A percentile compares a stretch with the other conserved stretches of the same genome.
These are phyloP conservation scores for Linderniella brevidens DNA, from an alignment of 257 asterid species.

Conservation along the genomic window DNA sequence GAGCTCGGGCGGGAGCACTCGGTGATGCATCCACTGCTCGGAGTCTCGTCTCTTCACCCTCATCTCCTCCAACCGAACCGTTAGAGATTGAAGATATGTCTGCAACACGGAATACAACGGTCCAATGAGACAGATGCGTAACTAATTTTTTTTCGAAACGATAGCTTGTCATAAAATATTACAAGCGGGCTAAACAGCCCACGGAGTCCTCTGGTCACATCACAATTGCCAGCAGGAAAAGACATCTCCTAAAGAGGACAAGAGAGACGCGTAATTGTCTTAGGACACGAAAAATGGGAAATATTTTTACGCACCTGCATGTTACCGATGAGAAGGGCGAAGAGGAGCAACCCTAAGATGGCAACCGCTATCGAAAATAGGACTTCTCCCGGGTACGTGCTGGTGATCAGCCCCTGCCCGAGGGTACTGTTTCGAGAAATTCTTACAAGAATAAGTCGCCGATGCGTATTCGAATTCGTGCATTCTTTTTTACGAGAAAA, in stretches of 20 bases:
- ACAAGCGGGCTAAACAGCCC: no score
- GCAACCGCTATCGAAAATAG: slow-evolving; percentile 65
- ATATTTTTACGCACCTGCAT: slow-evolving; percentile 51
- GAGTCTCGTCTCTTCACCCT: slow-evolving; percentile 83
- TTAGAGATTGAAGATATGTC: slow-evolving; percentile 92
- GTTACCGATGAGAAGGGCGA: slow-evolving; percentile 93
- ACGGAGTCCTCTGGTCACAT: no score
- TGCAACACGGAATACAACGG: no score
- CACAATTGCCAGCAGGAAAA: no score
- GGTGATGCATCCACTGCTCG: slow-evolving; percentile 98
- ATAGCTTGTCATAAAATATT: no score
- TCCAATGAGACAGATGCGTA: no score
- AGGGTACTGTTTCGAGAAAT: slow-evolving; percentile 36
- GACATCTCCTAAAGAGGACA: no score
- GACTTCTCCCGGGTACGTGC: slow-evolving; percentile 83
- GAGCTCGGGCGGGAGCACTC: slow-evolving; percentile 76
- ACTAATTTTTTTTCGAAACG: no score
- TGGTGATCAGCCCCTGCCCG: slow-evolving; percentile 90
- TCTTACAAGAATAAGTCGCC: no score
- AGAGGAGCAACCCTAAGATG: slow-evolving; percentile 73
- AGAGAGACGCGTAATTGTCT: no score
- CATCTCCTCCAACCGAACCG: slow-evolving; percentile 90
- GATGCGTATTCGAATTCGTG: background rate
- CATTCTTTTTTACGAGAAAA: background rate
- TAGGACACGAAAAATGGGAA: no score